phyloP scores from a whole-genome alignment of 2,329 filamentous ascomycete species.

The Epichloe festucae region DNA sequence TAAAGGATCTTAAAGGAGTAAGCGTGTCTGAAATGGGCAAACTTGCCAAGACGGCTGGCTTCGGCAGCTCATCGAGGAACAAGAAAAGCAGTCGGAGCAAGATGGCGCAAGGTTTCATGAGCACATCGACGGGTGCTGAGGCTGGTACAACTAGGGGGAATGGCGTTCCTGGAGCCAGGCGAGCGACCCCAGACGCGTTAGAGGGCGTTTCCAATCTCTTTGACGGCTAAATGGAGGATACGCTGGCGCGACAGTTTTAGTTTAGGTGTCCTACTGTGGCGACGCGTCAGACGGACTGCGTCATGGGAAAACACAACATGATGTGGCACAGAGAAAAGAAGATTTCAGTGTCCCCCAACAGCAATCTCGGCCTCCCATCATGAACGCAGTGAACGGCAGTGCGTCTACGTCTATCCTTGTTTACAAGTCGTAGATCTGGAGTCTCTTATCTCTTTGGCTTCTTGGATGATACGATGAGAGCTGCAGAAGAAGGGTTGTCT shows the following conservation, averaged over 20 bases:
- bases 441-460: too few species aligned
- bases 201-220: slow-evolving; percentile 44
- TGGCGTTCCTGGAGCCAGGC: slow-evolving; percentile 15
- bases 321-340: too few species aligned
- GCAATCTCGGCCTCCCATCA: too few species aligned
- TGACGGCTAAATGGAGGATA: slow-evolving; percentile 16
- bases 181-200: slow-evolving; percentile 34
- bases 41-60: slow-evolving; percentile 43
- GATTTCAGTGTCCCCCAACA: too few species aligned
- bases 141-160: slow-evolving; percentile 17
- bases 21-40: slow-evolving; percentile 90
- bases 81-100: slow-evolving; percentile 24
- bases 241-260: background rate
- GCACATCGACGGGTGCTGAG: slow-evolving; percentile 25
- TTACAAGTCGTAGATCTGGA: too few species aligned
- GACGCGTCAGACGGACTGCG: too few species aligned
- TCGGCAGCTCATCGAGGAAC: slow-evolving; percentile 14
- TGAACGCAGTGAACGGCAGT: too few species aligned
- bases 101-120: slow-evolving; percentile 57
- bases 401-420: too few species aligned
- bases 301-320: too few species aligned
- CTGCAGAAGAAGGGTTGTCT: too few species aligned
- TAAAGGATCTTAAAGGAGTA: slow-evolving; percentile 78
- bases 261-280: too few species aligned
- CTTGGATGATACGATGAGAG: too few species aligned